These are phyloP conservation scores for Mycena floridula DNA, from an alignment of 768 basidiomycete species.

Conservation along the genomic window DNA sequence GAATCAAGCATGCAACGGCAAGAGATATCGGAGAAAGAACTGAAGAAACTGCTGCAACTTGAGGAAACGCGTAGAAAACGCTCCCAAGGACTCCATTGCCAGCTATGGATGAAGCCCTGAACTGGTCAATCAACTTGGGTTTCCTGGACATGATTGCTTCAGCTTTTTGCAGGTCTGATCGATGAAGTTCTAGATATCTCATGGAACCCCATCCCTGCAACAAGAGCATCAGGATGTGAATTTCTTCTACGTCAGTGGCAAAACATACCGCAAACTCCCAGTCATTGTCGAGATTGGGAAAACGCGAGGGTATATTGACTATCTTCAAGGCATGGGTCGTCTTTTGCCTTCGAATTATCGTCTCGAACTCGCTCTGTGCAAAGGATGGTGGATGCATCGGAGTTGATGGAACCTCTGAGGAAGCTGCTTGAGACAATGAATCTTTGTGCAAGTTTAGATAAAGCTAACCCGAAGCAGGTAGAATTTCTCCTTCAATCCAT, in stretches of 20 bases:
- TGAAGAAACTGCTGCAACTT: background rate
- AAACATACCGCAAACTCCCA: slow-evolving; percentile 56
- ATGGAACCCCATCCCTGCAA: slow-evolving; percentile 49
- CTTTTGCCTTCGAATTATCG: slow-evolving; percentile 56
- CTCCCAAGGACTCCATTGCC: slow-evolving; percentile 65
- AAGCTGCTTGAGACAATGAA: no score
- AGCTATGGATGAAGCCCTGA: slow-evolving; percentile 58
- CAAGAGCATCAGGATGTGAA: background rate
- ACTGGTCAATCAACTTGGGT: slow-evolving; percentile 44
- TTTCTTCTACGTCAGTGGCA: background rate
- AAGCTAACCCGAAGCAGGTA: no score
- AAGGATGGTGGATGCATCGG: slow-evolving; percentile 33
- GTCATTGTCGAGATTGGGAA: slow-evolving; percentile 52
- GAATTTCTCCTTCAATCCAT: no score
- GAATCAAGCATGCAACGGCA: slow-evolving; percentile 50
- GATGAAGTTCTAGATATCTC: slow-evolving; percentile 36
- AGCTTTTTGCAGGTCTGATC: slow-evolving; percentile 24
- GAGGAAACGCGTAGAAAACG: slow-evolving; percentile 63
- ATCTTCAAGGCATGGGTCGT: slow-evolving; percentile 36
- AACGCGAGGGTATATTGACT: slow-evolving; percentile 45
- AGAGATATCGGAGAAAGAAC: slow-evolving; percentile 56
- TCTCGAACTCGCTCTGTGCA: slow-evolving; percentile 42
- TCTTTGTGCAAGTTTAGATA: no score
- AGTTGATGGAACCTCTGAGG: no score
- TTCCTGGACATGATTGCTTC: slow-evolving; percentile 23